A percentile compares a stretch with the other conserved stretches of the same genome.
Evolutionary conservation across 257 asterid genomes (phyloP).

Genomic region (Solanum medicagineum): DNA sequence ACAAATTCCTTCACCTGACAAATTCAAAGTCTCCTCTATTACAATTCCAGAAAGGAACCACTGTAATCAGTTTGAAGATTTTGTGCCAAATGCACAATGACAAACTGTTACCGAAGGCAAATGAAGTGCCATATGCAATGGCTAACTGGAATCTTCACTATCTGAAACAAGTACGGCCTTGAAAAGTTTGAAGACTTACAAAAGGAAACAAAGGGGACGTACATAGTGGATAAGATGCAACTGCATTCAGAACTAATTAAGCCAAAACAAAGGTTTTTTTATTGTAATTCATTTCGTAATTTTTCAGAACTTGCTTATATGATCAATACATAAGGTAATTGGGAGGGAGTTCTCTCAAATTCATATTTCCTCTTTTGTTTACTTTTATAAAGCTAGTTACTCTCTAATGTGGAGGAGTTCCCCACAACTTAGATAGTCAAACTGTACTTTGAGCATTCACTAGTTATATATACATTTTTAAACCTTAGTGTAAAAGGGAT

Average conservation of each 20-base stretch:
- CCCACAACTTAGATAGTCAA: not conserved
- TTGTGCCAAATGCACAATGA: not conserved
- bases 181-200: not conserved
- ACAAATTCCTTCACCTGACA: conserved; percentile 55
- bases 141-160: not conserved
- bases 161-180: not conserved
- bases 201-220: not conserved
- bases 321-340: not conserved
- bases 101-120: not conserved
- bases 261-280: not conserved
- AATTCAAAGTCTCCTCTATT: not conserved
- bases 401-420: not conserved
- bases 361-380: not conserved
- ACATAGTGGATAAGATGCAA: not conserved
- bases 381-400: not conserved
- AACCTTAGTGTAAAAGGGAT: not conserved
- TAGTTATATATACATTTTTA: not conserved
- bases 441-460: not conserved
- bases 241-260: not conserved
- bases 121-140: not conserved
- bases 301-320: not conserved
- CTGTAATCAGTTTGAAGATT: not conserved
- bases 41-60: not conserved
- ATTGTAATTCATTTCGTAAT: not conserved
- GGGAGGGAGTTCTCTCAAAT: not conserved